Conservation (phyloP, 805 yeast species). For the Yarrowia osloensis region DNA sequence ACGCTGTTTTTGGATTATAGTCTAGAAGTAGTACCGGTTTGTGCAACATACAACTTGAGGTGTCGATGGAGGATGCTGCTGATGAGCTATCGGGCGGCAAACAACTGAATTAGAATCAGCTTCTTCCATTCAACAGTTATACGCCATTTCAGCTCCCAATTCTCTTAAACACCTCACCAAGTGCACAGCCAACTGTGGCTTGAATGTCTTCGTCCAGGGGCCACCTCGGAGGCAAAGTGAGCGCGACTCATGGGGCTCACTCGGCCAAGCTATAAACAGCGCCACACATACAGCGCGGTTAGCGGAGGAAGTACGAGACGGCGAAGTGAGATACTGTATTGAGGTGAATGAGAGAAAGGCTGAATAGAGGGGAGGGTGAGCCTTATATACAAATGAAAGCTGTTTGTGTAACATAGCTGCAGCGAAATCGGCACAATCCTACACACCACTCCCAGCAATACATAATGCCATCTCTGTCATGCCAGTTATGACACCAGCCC, state of each 20-base stretch:
- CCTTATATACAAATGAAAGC: background rate
- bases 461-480: background rate
- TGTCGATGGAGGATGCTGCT: background rate
- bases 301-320: background rate
- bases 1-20: background rate
- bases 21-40: background rate
- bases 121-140: no score
- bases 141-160: background rate
- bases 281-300: background rate
- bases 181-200: conserved; percentile 7
- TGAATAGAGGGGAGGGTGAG: background rate
- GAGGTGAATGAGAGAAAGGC: background rate
- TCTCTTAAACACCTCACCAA: background rate
- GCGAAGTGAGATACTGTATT: background rate
- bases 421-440: background rate
- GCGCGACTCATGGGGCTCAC: background rate
- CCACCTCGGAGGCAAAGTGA: background rate
- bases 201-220: background rate
- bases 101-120: no score
- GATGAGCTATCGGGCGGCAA: background rate
- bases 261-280: background rate
- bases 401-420: no score
- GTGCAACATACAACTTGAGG: no score
- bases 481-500: background rate
- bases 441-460: no score